These are phyloP conservation scores for Geranium brycei DNA, from an alignment of 345 rosid genomes.

Conservation along the genomic window DNA sequence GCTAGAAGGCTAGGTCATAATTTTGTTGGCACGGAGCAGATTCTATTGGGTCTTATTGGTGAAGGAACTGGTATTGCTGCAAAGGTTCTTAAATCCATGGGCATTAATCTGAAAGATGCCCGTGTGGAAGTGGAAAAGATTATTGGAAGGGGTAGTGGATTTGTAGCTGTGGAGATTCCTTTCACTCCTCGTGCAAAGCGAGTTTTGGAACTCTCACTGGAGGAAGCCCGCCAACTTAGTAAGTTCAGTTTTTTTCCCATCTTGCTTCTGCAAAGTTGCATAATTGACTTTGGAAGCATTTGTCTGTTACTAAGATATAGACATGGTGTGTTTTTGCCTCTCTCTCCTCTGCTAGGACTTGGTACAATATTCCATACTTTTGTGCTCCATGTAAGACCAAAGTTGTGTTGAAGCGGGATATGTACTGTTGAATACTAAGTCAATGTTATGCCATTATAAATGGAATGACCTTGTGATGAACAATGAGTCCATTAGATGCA, in stretches of 20 bases:
- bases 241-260: conserved; percentile 2
- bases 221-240: conserved; percentile 95
- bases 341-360: background rate
- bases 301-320: background rate
- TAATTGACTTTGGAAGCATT: background rate
- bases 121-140: conserved; percentile 97
- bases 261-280: background rate
- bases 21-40: conserved; percentile 95
- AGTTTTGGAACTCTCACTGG: conserved; percentile 78
- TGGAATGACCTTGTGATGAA: background rate
- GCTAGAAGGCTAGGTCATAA: conserved; percentile 93
- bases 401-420: background rate
- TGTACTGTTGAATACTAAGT: too few relatives aligned
- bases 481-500: background rate
- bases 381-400: background rate
- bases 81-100: conserved; percentile 90
- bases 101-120: conserved; percentile 86
- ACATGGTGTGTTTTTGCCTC: background rate
- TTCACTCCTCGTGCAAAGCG: conserved; percentile 98
- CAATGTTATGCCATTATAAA: background rate
- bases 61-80: conserved; percentile 98
- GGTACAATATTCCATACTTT: background rate
- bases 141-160: conserved; percentile 92
- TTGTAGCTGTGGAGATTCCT: conserved; percentile 91
- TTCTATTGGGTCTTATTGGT: conserved; percentile 75